Evolutionary conservation across 2,329 filamentous ascomycete genomes (phyloP).

Genomic region (Penicillium vulpinum): DNA sequence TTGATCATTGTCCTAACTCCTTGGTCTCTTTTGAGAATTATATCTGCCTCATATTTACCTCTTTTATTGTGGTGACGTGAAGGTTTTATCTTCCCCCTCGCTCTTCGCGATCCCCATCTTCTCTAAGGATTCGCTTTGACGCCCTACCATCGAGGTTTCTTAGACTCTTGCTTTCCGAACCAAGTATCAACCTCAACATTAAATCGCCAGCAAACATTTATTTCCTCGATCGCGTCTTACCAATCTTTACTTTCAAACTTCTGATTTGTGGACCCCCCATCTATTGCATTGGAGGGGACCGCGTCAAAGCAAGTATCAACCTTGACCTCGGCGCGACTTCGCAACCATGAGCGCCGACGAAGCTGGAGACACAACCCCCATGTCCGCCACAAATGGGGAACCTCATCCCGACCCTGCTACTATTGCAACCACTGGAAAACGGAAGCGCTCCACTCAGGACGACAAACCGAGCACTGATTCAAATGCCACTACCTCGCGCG

Average conservation of each 20-base stretch:
- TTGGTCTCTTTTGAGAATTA: background rate
- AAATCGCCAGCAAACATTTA: slow-evolving; percentile 9
- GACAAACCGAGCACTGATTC: slow-evolving; percentile 31
- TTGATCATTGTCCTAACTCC: slow-evolving; percentile 6
- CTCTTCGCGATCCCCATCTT: slow-evolving; percentile 31
- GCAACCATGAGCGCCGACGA: slow-evolving; percentile 42
- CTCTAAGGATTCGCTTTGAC: slow-evolving; percentile 23
- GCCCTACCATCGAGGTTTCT: slow-evolving; percentile 31
- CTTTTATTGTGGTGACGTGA: slow-evolving; percentile 3
- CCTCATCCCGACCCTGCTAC: slow-evolving; percentile 31
- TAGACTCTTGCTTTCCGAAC: slow-evolving; percentile 23
- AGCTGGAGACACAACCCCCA: slow-evolving; percentile 30
- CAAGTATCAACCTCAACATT: slow-evolving; percentile 22
- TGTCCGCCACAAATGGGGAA: slow-evolving; percentile 39
- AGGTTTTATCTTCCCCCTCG: slow-evolving; percentile 10
- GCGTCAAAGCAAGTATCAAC: slow-evolving; percentile 17
- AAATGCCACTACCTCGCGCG: slow-evolving; percentile 27
- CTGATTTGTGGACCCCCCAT: slow-evolving; percentile 4
- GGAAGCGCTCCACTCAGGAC: slow-evolving; percentile 43
- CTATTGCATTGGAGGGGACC: slow-evolving; percentile 14
- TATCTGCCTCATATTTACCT: background rate
- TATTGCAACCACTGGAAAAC: slow-evolving; percentile 41
- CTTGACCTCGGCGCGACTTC: slow-evolving; percentile 24
- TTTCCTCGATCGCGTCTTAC: slow-evolving; percentile 12
- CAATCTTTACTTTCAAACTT: slow-evolving; percentile 7